phyloP scores from a whole-genome alignment of 169 alveolate species.

The Toxoplasma gondii region DNA sequence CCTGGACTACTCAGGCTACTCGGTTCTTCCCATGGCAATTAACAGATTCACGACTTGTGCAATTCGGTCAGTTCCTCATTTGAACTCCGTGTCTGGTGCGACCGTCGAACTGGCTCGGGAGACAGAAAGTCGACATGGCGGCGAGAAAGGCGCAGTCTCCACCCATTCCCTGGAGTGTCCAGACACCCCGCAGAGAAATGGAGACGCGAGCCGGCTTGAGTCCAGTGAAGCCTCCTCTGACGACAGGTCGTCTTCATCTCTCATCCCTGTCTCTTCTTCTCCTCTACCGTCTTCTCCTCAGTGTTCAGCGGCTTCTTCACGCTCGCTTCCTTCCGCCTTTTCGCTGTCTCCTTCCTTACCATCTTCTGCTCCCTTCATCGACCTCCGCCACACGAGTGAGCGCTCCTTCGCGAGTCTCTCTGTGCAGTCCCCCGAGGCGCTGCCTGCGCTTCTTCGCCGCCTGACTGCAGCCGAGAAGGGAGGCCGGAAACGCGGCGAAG shows the following conservation, averaged over 20 bases:
- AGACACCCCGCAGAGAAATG: not conserved
- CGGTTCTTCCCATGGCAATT: conserved; percentile 2
- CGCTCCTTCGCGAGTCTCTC: not conserved
- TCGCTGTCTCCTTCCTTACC: not conserved
- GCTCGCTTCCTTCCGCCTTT: not conserved
- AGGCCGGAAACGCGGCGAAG: too few species aligned
- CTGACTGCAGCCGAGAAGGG: not conserved
- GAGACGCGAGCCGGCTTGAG: not conserved
- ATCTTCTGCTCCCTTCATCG: not conserved
- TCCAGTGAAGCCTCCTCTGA: not conserved
- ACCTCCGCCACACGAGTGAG: not conserved
- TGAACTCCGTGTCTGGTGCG: not conserved
- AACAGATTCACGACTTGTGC: not conserved
- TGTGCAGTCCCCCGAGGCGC: not conserved
- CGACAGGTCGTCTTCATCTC: not conserved
- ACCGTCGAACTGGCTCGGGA: not conserved
- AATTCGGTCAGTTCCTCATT: not conserved
- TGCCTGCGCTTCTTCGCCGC: not conserved
- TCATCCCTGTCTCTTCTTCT: not conserved
- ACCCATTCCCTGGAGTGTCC: not conserved
- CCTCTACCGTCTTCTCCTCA: not conserved
- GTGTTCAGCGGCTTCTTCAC: not conserved
- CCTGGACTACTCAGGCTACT: not conserved
- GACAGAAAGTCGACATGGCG: not conserved
- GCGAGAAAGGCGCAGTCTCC: not conserved